A percentile compares a stretch with the other conserved stretches of the same genome.
These are phyloP conservation scores for Triangularia verruculosa DNA, from an alignment of 2,329 filamentous ascomycete species.

Conservation along the genomic window DNA sequence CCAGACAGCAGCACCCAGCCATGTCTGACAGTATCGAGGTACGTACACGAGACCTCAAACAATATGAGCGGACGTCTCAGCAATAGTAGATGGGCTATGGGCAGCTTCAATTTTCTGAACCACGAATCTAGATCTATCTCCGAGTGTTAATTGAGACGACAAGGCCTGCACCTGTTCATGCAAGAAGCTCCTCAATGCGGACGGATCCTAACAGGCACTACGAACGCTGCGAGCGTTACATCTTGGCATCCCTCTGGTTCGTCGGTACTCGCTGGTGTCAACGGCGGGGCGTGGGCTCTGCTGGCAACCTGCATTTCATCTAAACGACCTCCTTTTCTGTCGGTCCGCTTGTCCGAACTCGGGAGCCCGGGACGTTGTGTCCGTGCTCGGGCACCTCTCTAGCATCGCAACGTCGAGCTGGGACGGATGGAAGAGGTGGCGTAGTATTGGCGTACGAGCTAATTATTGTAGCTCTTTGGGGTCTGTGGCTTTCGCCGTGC, in stretches of 20 bases:
- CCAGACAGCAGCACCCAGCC: background rate
- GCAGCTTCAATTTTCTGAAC: background rate
- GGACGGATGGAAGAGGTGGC: background rate
- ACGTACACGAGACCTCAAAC: background rate
- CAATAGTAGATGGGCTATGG: too few relatives aligned
- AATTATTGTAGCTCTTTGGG: background rate
- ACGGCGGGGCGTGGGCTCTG: background rate
- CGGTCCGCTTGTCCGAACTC: conserved; percentile 9
- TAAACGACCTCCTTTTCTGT: background rate
- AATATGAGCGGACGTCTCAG: background rate
- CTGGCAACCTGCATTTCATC: conserved; percentile 1
- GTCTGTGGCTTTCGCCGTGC: background rate
- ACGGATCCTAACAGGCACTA: background rate
- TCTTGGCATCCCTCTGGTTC: background rate
- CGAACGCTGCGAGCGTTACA: background rate
- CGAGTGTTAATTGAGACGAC: background rate
- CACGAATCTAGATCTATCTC: background rate
- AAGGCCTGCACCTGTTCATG: background rate
- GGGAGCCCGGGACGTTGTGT: background rate
- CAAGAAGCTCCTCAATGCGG: background rate
- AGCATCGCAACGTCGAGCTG: background rate
- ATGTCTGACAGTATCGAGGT: background rate
- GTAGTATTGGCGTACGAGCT: background rate
- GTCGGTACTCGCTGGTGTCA: background rate
- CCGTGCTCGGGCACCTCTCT: background rate